Base-by-base conservation (phyloP, 768 basidiomycete genomes). In the Agaricus sinodeliciosus region DNA sequence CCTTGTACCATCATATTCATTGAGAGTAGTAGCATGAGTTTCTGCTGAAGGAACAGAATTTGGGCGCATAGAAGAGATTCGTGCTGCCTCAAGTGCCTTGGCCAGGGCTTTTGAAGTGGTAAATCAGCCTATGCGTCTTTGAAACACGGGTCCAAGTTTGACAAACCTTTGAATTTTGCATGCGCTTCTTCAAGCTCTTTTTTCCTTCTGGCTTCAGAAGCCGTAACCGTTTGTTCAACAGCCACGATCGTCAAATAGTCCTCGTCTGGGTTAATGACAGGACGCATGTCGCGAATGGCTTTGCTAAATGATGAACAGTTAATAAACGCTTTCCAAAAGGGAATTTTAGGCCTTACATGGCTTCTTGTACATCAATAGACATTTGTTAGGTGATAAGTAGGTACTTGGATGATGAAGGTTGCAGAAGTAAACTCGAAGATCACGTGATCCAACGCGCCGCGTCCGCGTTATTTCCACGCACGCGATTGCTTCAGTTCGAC, bases 211-310 rank as follows among this genome's bases (percentile, higher is more conserved):
- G 75, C 69, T 55, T 84, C 79, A 9, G 79, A 79, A 6, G 73
- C 59, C 12, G 76, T 76, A 62, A 88, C 82, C 57, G 77, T 81
- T 54, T 89, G 82, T 59, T 90, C 86, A 7, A 87, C 82, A 6
- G 77, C 80, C 13, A 82, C 80, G 45, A 91, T 87, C 11, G 85
- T 84, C 53, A 85, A 68, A 62, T 82, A 89, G 65, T 91, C 89
- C 49, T 89, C 86, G 40, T 85, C 83, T 9, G 87, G 85, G 60
- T 87, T 82, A 50, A 91, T 86, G 53, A 89, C 82, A 3, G 78
- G 75, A 28, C 78, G 70, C 78, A 90, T 86, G 55, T 82, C 82
- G 57, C 74, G 76, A 43, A 89, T 81, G 15, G 84, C 78, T 58
- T 83, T 82, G 45, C 87, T 89, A 55, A 9, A 43, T 27, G 50